These are phyloP conservation scores for Xylaria sp. DNA, from an alignment of 2,329 filamentous ascomycete species.

Conservation along the genomic window DNA sequence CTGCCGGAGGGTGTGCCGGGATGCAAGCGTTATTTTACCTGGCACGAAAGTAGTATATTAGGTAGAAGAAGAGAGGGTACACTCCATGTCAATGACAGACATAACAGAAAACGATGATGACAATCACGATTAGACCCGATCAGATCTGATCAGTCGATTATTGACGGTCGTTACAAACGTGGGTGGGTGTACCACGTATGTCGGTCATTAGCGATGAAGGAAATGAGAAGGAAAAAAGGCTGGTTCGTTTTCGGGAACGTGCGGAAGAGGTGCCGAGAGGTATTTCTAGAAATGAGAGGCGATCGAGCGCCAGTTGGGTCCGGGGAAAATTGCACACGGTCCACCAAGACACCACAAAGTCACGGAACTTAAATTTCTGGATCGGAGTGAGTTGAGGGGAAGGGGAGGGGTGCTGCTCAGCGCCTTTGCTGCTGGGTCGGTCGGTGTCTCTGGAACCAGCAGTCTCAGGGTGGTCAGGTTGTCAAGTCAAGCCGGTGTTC, in stretches of 20 bases:
- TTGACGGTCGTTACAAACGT: slow-evolving; percentile 4
- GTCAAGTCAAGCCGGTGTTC: slow-evolving; percentile 9
- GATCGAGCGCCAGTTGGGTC: slow-evolving; percentile 23
- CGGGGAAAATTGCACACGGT: slow-evolving; percentile 28
- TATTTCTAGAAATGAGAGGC: slow-evolving; percentile 14
- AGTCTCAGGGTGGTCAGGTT: not conserved
- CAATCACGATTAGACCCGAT: not conserved
- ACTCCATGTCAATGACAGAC: not conserved
- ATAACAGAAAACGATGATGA: not conserved
- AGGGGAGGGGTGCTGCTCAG: slow-evolving; percentile 1
- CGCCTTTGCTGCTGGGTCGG: not conserved
- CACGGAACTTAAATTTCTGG: slow-evolving; percentile 27
- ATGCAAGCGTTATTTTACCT: not conserved
- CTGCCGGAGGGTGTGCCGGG: not conserved
- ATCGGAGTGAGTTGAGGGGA: slow-evolving; percentile 17
- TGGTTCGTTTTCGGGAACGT: slow-evolving; percentile 30
- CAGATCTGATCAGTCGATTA: slow-evolving; percentile 14
- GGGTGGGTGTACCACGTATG: not conserved
- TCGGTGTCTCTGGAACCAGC: slow-evolving; percentile 2
- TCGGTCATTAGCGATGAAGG: slow-evolving; percentile 14
- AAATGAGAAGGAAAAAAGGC: slow-evolving; percentile 6
- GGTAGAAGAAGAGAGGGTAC: not conserved
- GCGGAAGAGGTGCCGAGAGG: slow-evolving; percentile 36
- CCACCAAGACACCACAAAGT: slow-evolving; percentile 18
- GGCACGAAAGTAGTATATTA: not conserved